Base-by-base conservation (phyloP, 106 monocot genomes). In the Narthecium ossifragum region DNA sequence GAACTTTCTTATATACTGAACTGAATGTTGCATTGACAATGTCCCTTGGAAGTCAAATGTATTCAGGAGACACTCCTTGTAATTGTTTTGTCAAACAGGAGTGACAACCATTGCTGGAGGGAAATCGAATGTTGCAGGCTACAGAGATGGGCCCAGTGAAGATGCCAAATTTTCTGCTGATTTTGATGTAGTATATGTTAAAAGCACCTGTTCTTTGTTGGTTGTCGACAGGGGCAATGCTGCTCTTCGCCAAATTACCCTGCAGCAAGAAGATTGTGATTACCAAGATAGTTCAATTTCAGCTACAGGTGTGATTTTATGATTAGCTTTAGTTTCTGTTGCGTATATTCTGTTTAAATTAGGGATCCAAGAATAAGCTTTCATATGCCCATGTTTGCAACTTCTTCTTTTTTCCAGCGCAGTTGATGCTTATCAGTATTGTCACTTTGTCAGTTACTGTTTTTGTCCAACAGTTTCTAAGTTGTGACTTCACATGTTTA, bases 21-120 rank as follows among this genome's bases (percentile, higher is more conserved):
- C 18, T 43, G 14, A 13, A 6, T 4, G 43, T 11, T 13, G 12
- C 18, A 20, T 53, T 20, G n/a, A n/a, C n/a, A n/a, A n/a, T n/a
- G n/a, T n/a, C n/a, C n/a, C n/a, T n/a, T n/a, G n/a, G n/a, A n/a
- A n/a, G n/a, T n/a, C n/a, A n/a, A n/a, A n/a, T n/a, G n/a, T n/a
- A n/a, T n/a, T n/a, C n/a, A 10, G 45, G 33, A 48, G 18, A 25
- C 26, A 26, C n/a, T 1, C 5, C 22, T 36, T 21, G 33, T 45
- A 53, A 26, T 4, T 51, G 37, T 54, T 60, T 55, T 46, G 43
- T 56, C 59, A n/a, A n/a, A 40, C 64, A 96, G 90, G 90, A 57
- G 98, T 98, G 52, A 91, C 98, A 23, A 98, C 98, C 20, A 98
- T 98, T 76, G 98, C 98, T 31, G 98, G 98, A 61, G 83, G 86